Evolutionary conservation across 768 basidiomycete species (phyloP), one percentile per base, ranked within the genome.

Genomic region (Lactarius indigo): DNA sequence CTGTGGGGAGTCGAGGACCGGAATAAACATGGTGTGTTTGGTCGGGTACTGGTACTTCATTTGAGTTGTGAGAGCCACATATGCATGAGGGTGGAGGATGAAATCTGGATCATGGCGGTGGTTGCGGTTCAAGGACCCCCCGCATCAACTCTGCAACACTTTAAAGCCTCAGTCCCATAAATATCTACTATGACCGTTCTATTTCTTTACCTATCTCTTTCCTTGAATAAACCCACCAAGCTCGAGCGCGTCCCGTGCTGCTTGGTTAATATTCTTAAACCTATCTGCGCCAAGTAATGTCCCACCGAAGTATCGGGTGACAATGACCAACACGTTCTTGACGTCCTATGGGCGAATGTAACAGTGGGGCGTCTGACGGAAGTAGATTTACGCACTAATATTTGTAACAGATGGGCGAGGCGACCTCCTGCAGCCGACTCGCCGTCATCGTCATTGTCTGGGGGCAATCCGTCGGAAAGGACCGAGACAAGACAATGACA

Each of bases 401-500:
- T 66, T 41, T 71, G 70, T 5, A 99, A 78, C 2, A 99, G 82
- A 75, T 98, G 96, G 1, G 93, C 93, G 26, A 98, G 78, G 20
- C 96, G 84, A 52, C 90, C 87, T 5, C 96, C 96, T 23, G 96
- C 96, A 1, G 93, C 94, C 0, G 90, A 87, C 78, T 99, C 96
- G 1, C 95, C 93, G 65, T 98, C 92, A 66, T 98, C 96, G 64
- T 96, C 93, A 65, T 97, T 96, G 73, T 98, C 96, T 94, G 69
- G 6, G 23, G 50, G 33, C 57, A 15, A 15, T 37, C 26, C 10
- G 13, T 35, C 15, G 26, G 47, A 35, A 28, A 50, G 56, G 30
- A 15, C 18, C 26, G 50, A 33, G 23, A 44, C 18, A 5, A 52
- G 55, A 31, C 37, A 54, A 37, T 5, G 20, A 47, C 62, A 23